Evolutionary conservation across 345 rosid species (phyloP).

Genomic region (Moricandia moricandioides): DNA sequence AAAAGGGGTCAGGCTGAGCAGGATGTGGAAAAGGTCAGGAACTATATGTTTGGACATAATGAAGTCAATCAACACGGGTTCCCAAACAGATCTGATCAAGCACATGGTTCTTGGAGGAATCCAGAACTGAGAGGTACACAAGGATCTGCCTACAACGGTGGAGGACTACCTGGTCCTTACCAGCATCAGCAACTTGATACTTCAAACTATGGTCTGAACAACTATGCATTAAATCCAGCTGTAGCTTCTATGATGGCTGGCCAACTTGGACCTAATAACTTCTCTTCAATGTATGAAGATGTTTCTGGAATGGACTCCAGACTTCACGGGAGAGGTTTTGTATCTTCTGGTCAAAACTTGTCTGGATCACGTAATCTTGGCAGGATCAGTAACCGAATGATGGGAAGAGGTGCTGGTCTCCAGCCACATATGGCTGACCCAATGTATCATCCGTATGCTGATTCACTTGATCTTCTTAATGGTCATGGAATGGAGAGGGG

Average conservation of each 20-base stretch:
- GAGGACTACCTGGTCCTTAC: conserved; percentile 47
- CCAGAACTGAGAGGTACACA: conserved; percentile 67
- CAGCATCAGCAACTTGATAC: conserved; percentile 55
- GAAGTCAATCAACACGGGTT: conserved; percentile 34
- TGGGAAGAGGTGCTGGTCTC: conserved; percentile 41
- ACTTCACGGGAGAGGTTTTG: conserved; percentile 51
- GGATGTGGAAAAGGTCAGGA: conserved; percentile 48
- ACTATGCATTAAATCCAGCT: conserved; percentile 56
- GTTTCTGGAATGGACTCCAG: conserved; percentile 69
- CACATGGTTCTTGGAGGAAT: conserved; percentile 39
- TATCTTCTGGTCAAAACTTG: conserved; percentile 41
- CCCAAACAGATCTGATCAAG: conserved; percentile 43
- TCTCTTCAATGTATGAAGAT: conserved; percentile 69
- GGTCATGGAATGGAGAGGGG: conserved; percentile 28
- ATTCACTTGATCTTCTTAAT: conserved; percentile 50
- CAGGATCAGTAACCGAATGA: conserved; percentile 45
- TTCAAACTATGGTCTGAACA: conserved; percentile 46
- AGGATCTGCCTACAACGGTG: conserved; percentile 48
- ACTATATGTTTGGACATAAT: conserved; percentile 48
- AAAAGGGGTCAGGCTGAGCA: conserved; percentile 48
- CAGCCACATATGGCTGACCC: conserved; percentile 57
- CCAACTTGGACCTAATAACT: conserved; percentile 59
- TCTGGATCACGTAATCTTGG: conserved; percentile 47
- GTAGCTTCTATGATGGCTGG: conserved; percentile 57
- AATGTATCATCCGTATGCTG: conserved; percentile 56